Evolutionary conservation across 2,329 filamentous ascomycete species (phyloP).

Genomic region (Whalleya microplaca): DNA sequence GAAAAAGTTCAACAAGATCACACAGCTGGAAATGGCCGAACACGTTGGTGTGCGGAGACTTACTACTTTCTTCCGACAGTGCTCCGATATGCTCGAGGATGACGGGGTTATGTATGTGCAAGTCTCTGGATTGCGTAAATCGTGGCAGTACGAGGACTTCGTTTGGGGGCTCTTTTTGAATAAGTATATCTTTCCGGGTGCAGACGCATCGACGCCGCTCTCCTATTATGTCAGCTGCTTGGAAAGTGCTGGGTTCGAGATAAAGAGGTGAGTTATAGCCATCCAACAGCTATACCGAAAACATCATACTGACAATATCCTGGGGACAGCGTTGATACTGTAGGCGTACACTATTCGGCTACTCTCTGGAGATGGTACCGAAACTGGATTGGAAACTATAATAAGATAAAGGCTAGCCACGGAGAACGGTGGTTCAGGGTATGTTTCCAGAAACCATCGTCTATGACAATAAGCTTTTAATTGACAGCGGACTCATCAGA

Average conservation of each 20-base stretch:
- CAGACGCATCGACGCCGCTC: constrained; percentile 88
- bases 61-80: constrained; percentile 75
- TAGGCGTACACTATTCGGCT: constrained; percentile 92
- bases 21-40: constrained; percentile 95
- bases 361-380: constrained; percentile 97
- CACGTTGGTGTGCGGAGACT: constrained; percentile 93
- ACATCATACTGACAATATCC: background rate
- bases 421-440: constrained; percentile 75
- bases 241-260: constrained; percentile 73
- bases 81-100: constrained; percentile 91
- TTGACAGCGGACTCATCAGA: constrained; percentile 55
- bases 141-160: constrained; percentile 95
- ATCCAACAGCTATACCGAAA: no score
- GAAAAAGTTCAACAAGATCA: constrained; percentile 82
- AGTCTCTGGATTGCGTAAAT: constrained; percentile 86
- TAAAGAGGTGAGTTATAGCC: no score
- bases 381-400: constrained; percentile 91
- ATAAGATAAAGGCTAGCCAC: constrained; percentile 91
- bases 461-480: no score
- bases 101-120: constrained; percentile 94
- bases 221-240: constrained; percentile 81
- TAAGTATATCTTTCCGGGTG: constrained; percentile 96
- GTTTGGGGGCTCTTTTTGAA: constrained; percentile 98
- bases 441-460: no score
- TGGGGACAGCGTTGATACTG: constrained; percentile 67